Conservation (phyloP, 2,329 filamentous ascomycete genomes). For the Lasiodiplodia hormozganensis region DNA sequence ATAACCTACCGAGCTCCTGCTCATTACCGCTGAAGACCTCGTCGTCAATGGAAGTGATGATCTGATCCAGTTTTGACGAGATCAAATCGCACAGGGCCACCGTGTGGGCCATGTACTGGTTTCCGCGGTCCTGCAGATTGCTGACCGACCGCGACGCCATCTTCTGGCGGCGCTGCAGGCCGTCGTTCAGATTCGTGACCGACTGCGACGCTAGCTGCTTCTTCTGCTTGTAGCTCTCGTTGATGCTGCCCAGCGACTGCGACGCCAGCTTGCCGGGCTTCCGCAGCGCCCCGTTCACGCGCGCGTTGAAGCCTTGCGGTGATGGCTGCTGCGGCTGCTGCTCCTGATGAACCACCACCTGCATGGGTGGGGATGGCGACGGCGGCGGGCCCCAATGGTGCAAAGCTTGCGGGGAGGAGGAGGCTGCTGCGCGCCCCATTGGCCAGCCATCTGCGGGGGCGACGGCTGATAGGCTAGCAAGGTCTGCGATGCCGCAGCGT, state of each 20-base stretch:
- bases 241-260: slow-evolving; percentile 24
- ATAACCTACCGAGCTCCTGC: slow-evolving; percentile 57
- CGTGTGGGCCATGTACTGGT: slow-evolving; percentile 48
- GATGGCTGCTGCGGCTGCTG: slow-evolving; percentile 1
- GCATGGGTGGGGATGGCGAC: slow-evolving; percentile 11
- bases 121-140: slow-evolving; percentile 35
- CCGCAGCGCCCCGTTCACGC: slow-evolving; percentile 5
- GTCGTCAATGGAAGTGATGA: slow-evolving; percentile 75
- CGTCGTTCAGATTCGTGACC: slow-evolving; percentile 17
- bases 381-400: slow-evolving; percentile 6
- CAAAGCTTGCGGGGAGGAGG: not conserved
- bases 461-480: slow-evolving; percentile 12
- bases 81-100: slow-evolving; percentile 65
- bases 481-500: not conserved
- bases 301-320: slow-evolving; percentile 20
- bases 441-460: not conserved
- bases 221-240: slow-evolving; percentile 23
- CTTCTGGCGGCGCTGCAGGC: slow-evolving; percentile 8
- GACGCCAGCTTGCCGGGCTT: slow-evolving; percentile 17
- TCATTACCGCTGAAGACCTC: slow-evolving; percentile 59
- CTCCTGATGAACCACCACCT: not conserved
- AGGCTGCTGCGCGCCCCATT: slow-evolving; percentile 7
- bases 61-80: slow-evolving; percentile 67
- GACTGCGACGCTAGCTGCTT: slow-evolving; percentile 18
- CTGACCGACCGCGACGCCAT: slow-evolving; percentile 23